Evolutionary conservation across 345 rosid species (phyloP), one percentile per base, ranked within the genome.

Genomic region (Abelmoschus esculentus): DNA sequence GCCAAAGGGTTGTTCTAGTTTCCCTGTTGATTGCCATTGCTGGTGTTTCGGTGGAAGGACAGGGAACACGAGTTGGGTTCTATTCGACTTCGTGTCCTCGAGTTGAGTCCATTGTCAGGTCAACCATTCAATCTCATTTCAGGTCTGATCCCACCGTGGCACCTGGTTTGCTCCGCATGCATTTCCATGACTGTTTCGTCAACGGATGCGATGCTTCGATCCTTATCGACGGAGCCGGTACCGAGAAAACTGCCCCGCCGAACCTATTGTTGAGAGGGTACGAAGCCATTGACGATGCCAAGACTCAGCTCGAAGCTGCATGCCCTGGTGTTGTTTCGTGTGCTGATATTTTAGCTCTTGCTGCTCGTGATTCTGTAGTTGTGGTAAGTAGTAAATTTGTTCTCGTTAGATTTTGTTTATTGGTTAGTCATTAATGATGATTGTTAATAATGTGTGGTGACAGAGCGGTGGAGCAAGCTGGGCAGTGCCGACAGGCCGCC

Each of bases 101-200:
- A 36, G 84, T 74, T 13, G 90, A 86, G 56, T 70, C 86, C 70
- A 82, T 84, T 19, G 85, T 86, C 0, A 22, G 55, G 26, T 31
- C 78, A 0, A 75, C 83, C 50, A 85, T 84, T 31, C 70, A 50
- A 57, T 18, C 75, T 26, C 82, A 77, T 70, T 69, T 70, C 53
- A 7, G 34, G 8, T 67, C 69, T 13, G 72, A 83, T 31, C 83
- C 82, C 3, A 61, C 77, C 2, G 65, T 81, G n/a, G 87, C 87
- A 15, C 85, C 89, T 1, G 81, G 85, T 0, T 32, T 83, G 47
- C 78, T 85, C 36, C 80, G 85, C 47, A 85, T 85, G 89, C 84
- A 79, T 32, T 85, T 83, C 78, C 89, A 85, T 64, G 89, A 85
- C 64, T 83, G 85, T 69, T 85, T 83, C 42, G 83, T 85, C 36